A percentile compares a stretch with the other conserved stretches of the same genome.
These are phyloP conservation scores for Carex parvula DNA, from an alignment of 176 grass and related monocot species.

Conservation along the genomic window DNA sequence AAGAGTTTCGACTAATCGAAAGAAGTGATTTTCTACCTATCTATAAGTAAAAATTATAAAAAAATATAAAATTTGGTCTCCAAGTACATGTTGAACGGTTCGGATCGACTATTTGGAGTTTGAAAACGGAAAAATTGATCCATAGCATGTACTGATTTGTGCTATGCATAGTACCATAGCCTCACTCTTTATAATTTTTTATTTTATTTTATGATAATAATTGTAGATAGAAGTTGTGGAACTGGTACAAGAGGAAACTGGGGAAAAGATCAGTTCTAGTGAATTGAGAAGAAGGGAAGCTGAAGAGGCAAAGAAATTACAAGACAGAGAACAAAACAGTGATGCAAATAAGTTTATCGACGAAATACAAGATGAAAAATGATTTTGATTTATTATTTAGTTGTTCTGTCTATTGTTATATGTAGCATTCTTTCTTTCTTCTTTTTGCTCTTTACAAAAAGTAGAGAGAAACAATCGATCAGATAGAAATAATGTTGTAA, in stretches of 20 bases:
- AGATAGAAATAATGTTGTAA: conserved; percentile 19
- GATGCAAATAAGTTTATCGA: background rate
- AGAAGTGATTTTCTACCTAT: no score
- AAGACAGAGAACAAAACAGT: background rate
- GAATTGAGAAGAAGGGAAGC: conserved; percentile 65
- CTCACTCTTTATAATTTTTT: no score
- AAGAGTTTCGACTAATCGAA: no score
- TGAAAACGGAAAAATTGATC: no score
- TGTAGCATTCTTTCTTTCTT: background rate
- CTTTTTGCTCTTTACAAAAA: conserved; percentile 2
- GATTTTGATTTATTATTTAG: background rate
- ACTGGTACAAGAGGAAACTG: conserved; percentile 58
- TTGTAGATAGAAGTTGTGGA: conserved; percentile 73
- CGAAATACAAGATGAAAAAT: conserved; percentile 4
- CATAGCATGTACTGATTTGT: no score
- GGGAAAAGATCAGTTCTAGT: conserved; percentile 79
- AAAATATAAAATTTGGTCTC: no score
- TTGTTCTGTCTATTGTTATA: conserved; percentile 1
- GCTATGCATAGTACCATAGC: no score
- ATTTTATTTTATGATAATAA: background rate
- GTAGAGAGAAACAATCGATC: background rate
- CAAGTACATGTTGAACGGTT: no score
- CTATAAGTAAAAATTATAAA: no score
- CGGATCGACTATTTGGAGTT: no score
- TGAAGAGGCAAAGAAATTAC: conserved; percentile 31